Percentiles rank a stretch among this genome's conserved stretches.
Conservation (phyloP, 257 asterid genomes). For the Solanum chiquidenum region DNA sequence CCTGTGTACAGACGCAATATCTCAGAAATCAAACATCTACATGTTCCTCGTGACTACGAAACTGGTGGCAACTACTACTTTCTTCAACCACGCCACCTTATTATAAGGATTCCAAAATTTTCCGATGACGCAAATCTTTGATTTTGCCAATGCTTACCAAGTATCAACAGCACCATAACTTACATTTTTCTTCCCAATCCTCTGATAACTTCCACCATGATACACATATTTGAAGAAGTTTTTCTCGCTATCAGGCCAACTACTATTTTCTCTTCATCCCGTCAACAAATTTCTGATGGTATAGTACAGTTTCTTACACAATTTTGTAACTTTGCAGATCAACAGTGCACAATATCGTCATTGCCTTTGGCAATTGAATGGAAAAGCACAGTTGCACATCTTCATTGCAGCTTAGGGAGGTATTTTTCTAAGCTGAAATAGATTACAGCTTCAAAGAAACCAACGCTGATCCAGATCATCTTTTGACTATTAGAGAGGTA, state of each 20-base stretch:
- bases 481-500: slow-evolving; percentile 9
- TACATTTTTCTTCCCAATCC: background rate
- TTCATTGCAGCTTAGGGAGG: background rate
- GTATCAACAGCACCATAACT: background rate
- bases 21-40: background rate
- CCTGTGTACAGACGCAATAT: slow-evolving; percentile 22
- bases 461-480: background rate
- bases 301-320: slow-evolving; percentile 14
- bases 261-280: slow-evolving; percentile 14
- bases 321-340: background rate
- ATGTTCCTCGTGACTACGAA: background rate
- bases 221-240: slow-evolving; percentile 11
- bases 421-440: background rate
- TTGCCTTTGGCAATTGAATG: slow-evolving; percentile 9
- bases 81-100: background rate
- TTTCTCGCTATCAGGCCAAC: background rate
- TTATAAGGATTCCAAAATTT: background rate
- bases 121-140: background rate
- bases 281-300: background rate
- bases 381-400: slow-evolving; percentile 9
- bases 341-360: slow-evolving; percentile 1
- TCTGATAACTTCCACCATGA: slow-evolving; percentile 1
- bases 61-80: background rate
- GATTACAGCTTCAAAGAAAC: background rate
- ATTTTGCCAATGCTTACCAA: background rate